Conservation (phyloP, 768 basidiomycete genomes). For the Auriscalpium orientale region DNA sequence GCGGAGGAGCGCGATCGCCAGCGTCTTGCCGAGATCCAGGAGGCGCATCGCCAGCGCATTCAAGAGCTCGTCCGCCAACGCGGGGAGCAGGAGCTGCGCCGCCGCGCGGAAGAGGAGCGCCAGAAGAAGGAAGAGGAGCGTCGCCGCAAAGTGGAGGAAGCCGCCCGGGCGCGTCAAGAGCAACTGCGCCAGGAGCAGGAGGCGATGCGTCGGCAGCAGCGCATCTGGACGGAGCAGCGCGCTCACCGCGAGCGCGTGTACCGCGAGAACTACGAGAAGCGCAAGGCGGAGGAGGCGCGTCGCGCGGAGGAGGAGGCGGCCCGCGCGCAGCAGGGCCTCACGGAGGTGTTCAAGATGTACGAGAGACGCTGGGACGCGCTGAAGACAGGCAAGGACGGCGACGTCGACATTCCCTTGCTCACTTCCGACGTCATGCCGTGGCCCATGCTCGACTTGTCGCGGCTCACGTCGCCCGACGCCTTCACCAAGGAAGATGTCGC, state of each 20-base stretch:
- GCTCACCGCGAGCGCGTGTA: not conserved
- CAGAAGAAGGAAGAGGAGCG: not conserved
- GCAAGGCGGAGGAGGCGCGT: not conserved
- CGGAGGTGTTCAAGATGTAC: conserved; percentile 4
- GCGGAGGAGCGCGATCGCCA: not conserved
- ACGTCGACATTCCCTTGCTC: conserved; percentile 1
- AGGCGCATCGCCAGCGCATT: not conserved
- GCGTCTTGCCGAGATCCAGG: not conserved
- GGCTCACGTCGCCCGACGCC: conserved; percentile 18
- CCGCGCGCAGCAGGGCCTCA: not conserved
- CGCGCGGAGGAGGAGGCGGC: not conserved
- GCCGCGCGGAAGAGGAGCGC: not conserved
- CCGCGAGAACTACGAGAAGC: not conserved
- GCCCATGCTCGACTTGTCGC: conserved; percentile 27
- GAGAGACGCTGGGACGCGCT: conserved; percentile 10
- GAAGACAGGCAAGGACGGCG: not conserved
- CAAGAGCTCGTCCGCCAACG: not conserved
- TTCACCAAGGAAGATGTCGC: conserved; percentile 29
- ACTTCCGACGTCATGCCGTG: conserved; percentile 34
- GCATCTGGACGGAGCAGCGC: not conserved
- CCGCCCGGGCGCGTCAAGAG: not conserved
- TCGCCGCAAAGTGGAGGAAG: not conserved
- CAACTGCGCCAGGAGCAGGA: not conserved
- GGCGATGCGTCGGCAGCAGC: not conserved
- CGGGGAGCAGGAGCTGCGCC: not conserved